Base-by-base conservation (phyloP, 306 rosid species). In the Gynostemma pentaphyllum region DNA sequence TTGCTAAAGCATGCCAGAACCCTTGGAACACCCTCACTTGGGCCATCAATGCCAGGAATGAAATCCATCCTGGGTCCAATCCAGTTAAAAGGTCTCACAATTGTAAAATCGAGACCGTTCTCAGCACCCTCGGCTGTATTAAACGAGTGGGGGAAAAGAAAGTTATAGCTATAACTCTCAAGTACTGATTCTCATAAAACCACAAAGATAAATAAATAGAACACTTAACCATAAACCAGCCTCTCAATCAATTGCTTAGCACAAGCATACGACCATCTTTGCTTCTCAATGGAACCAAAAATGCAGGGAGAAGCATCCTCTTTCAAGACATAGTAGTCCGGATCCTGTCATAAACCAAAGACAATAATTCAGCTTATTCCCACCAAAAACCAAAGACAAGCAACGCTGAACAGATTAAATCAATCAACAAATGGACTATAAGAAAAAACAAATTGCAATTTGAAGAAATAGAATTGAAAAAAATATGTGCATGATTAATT, bases 61-160 rank as follows among this genome's bases (percentile, higher is more conserved):
- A 90, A 87, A 78, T 90, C 97, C 97, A 90, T 90, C 56, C 95
- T 51, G 55, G 97, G 95, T 49, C 97, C 97, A 46, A 90, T 90
- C 97, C 97, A 90, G 76, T 90, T 90, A 27, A 90, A 90, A 44
- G 97, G 95, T 46, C 97, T 76, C 50, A 90, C 97, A 57, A 90
- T 87, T n/a, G 97, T 81, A 70, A 90, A 87, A 64, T 85, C 94
- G 10, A 87, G 59, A 64, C 88, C 95, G 75, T 90, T 90, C 74
- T 90, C 97, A 9, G 95, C 97, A 39, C 97, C 95, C 84, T 90
- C 97, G 46, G 95, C 94, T 90, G 79, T 36, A 57, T 30, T 53
- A 60, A 52, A 27, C 26, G 54, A 9, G 23, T 10, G 23, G 52
- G 61, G 14, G n/a, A 29, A 61, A 11, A 21, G 32, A 57, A 24